phyloP scores from a whole-genome alignment of 768 basidiomycete genomes.

The Collybiopsis luxurians region DNA sequence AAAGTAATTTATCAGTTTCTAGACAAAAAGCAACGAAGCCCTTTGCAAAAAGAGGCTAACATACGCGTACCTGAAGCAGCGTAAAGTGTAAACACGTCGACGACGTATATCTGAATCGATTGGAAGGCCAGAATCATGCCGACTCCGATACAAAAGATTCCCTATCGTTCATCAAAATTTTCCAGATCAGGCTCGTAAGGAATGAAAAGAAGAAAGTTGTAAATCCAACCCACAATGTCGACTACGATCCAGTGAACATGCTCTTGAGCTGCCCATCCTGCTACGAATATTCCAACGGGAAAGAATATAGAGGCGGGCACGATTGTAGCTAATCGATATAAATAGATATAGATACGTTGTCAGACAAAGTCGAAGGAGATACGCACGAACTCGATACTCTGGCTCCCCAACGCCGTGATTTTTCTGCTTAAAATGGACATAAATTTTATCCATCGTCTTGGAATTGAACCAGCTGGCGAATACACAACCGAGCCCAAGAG shows the following conservation, averaged over 20 bases:
- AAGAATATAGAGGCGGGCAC: slow-evolving; percentile 55
- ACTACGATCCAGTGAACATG: slow-evolving; percentile 67
- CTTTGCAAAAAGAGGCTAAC: too few relatives aligned
- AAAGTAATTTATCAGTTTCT: too few relatives aligned
- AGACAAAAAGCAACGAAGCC: too few relatives aligned
- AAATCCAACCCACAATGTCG: slow-evolving; percentile 49
- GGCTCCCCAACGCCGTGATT: slow-evolving; percentile 48
- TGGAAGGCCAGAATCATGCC: slow-evolving; percentile 62
- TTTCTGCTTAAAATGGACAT: slow-evolving; percentile 45
- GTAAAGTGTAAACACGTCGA: slow-evolving; percentile 64
- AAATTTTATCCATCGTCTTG: slow-evolving; percentile 51
- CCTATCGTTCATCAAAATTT: slow-evolving; percentile 31
- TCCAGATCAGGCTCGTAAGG: slow-evolving; percentile 4
- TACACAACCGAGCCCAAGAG: slow-evolving; percentile 63
- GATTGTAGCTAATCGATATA: slow-evolving; percentile 45
- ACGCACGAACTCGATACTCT: slow-evolving; percentile 48
- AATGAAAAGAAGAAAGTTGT: neutral
- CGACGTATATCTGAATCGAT: slow-evolving; percentile 61
- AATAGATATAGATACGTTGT: too few relatives aligned
- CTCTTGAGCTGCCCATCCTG: slow-evolving; percentile 66
- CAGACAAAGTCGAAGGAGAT: neutral
- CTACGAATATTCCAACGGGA: slow-evolving; percentile 64
- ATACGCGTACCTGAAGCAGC: slow-evolving; percentile 68
- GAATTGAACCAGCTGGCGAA: slow-evolving; percentile 55
- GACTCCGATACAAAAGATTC: slow-evolving; percentile 52